Conservation (phyloP, 139 green algal species). For the Pycnococcus provasolii region DNA sequence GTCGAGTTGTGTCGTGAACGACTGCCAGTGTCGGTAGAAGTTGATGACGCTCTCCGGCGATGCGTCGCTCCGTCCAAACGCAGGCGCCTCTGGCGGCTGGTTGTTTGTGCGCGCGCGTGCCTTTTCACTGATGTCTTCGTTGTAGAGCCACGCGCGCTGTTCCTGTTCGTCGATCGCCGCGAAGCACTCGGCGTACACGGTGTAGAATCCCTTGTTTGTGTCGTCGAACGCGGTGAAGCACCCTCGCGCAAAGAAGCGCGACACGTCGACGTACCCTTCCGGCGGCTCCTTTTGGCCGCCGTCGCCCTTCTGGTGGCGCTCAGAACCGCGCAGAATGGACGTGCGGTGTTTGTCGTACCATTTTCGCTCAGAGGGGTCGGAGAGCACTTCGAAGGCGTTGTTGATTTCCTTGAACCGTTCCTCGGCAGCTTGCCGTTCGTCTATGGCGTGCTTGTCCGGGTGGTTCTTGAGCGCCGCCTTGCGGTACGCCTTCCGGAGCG, state of each 20-base stretch:
- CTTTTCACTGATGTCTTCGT: too few relatives aligned
- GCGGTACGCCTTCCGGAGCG: slow-evolving; percentile 66
- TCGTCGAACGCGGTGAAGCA: not conserved
- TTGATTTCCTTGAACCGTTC: slow-evolving; percentile 81
- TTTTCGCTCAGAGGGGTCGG: not conserved
- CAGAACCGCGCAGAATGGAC: not conserved
- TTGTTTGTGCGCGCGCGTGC: not conserved
- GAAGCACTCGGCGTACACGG: not conserved
- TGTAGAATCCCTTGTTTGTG: not conserved
- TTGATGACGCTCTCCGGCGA: not conserved
- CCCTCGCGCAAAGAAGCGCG: not conserved
- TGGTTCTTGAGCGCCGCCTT: slow-evolving; percentile 75
- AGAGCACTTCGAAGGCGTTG: slow-evolving; percentile 10
- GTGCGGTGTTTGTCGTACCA: not conserved
- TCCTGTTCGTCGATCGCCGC: slow-evolving; percentile 1
- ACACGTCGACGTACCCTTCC: not conserved
- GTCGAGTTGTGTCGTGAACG: not conserved
- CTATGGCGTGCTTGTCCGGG: slow-evolving; percentile 61
- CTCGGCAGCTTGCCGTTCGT: slow-evolving; percentile 44
- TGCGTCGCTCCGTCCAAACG: not conserved
- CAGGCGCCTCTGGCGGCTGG: not conserved
- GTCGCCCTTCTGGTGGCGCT: not conserved
- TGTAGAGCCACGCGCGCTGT: not conserved
- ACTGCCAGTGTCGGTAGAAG: slow-evolving; percentile 1
- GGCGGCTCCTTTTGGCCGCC: not conserved